phyloP scores from a whole-genome alignment of 495 filamentous ascomycete species.

The Penicillium atrosanguineum region DNA sequence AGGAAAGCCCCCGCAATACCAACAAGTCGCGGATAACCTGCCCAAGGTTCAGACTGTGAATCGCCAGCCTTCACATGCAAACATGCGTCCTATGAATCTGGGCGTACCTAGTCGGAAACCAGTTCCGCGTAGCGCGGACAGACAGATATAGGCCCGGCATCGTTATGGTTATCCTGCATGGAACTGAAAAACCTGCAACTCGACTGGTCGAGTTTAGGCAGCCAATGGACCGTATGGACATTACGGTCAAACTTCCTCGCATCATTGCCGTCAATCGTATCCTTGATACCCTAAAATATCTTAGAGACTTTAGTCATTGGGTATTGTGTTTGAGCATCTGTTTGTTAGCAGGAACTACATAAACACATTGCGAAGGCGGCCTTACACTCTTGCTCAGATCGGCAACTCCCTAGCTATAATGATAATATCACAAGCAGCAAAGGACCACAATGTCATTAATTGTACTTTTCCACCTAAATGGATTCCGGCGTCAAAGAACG shows the following conservation, averaged over 20 bases:
- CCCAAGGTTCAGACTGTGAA: slow-evolving; percentile 11
- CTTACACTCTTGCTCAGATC: neutral
- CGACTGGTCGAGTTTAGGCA: neutral
- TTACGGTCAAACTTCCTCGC: neutral
- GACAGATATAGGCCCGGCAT: slow-evolving; percentile 1
- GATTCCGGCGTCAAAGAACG: no score
- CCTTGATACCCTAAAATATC: neutral
- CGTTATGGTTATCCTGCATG: neutral
- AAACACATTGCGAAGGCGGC: neutral
- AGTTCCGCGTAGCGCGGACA: slow-evolving; percentile 31
- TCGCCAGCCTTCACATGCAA: slow-evolving; percentile 21
- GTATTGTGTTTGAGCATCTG: neutral
- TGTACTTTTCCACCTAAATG: no score
- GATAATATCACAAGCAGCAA: no score
- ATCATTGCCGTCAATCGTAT: neutral
- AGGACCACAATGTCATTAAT: no score
- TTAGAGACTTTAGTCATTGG: neutral
- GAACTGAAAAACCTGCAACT: neutral
- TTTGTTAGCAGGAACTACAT: neutral
- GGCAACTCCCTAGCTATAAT: no score
- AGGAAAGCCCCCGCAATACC: slow-evolving; percentile 44
- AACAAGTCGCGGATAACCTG: slow-evolving; percentile 26
- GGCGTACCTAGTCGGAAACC: slow-evolving; percentile 43
- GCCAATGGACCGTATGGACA: neutral
- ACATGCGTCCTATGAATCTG: slow-evolving; percentile 35